Evolutionary conservation across 2,329 filamentous ascomycete species (phyloP).

Genomic region (Alternaria triticina): DNA sequence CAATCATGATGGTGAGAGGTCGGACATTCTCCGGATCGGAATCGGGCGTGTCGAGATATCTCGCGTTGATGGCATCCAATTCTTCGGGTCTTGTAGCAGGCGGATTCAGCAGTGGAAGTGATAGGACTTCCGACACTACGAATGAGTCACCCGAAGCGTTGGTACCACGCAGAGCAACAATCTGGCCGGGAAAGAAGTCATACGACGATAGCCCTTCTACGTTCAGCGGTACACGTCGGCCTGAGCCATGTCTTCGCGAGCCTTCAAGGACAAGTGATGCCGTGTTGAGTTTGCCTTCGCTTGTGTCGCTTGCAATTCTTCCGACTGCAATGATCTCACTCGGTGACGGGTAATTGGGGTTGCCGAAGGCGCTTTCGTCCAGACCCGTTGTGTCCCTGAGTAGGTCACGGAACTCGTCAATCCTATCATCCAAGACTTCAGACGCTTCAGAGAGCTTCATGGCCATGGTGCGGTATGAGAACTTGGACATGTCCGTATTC

Average conservation of each 20-base stretch:
- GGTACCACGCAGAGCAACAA: conserved; percentile 83
- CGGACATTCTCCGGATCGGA: conserved; percentile 58
- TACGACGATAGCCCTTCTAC: conserved; percentile 72
- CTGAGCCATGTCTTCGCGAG: conserved; percentile 81
- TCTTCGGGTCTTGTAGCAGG: conserved; percentile 72
- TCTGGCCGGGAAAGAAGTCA: conserved; percentile 93
- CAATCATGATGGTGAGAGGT: conserved; percentile 78
- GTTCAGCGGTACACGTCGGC: conserved; percentile 79
- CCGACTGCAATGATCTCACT: conserved; percentile 89
- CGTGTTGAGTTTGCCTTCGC: conserved; percentile 84
- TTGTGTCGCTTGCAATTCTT: conserved; percentile 84
- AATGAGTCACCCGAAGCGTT: conserved; percentile 89
- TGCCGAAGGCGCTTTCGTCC: conserved; percentile 83
- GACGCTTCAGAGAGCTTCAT: conserved; percentile 95
- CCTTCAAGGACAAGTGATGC: conserved; percentile 88
- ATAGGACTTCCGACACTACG: conserved; percentile 76
- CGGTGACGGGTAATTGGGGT: conserved; percentile 82
- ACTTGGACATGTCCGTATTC: conserved; percentile 87
- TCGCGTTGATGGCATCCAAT: conserved; percentile 72
- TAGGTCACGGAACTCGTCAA: conserved; percentile 83
- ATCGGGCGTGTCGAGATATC: conserved; percentile 68
- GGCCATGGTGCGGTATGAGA: conserved; percentile 87
- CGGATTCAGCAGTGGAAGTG: conserved; percentile 74
- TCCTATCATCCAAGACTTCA: conserved; percentile 91
- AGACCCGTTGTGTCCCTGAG: conserved; percentile 77